Conservation (phyloP, 257 asterid species). For the Fraxinus americana region DNA sequence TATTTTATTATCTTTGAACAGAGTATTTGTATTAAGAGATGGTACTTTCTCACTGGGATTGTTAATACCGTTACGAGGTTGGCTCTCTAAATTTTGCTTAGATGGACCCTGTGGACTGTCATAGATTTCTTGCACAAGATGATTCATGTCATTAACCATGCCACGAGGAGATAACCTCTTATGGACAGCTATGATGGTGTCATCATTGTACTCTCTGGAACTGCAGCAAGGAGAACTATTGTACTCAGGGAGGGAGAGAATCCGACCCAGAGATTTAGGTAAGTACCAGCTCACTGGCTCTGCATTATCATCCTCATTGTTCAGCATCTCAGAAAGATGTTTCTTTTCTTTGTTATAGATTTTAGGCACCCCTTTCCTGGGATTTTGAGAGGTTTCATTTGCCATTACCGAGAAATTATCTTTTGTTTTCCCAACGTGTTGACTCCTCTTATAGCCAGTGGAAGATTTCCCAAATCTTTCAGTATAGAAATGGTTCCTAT, state of each 20-base stretch:
- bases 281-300: slow-evolving; percentile 42
- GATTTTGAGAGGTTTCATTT: slow-evolving; percentile 34
- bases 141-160: slow-evolving; percentile 30
- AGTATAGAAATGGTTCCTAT: slow-evolving; percentile 79
- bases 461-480: slow-evolving; percentile 68
- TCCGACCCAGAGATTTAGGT: slow-evolving; percentile 71
- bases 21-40: slow-evolving; percentile 27
- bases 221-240: slow-evolving; percentile 58
- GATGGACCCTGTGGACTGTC: not conserved
- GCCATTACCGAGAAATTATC: slow-evolving; percentile 27
- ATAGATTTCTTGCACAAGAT: slow-evolving; percentile 39
- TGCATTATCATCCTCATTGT: slow-evolving; percentile 44
- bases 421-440: slow-evolving; percentile 42
- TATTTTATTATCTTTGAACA: slow-evolving; percentile 31
- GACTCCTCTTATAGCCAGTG: slow-evolving; percentile 51
- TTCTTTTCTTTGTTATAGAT: slow-evolving; percentile 83
- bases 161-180: slow-evolving; percentile 43
- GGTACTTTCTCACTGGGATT: slow-evolving; percentile 38
- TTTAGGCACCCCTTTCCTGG: slow-evolving; percentile 52
- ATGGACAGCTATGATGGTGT: not conserved
- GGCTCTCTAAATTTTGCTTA: too few relatives aligned
- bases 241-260: slow-evolving; percentile 76
- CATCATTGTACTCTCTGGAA: slow-evolving; percentile 54
- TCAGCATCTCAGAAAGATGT: slow-evolving; percentile 80
- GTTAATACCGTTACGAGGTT: too few relatives aligned